Base-by-base conservation (phyloP, 2,329 filamentous ascomycete genomes). In the Coniochaeta pulveracea region DNA sequence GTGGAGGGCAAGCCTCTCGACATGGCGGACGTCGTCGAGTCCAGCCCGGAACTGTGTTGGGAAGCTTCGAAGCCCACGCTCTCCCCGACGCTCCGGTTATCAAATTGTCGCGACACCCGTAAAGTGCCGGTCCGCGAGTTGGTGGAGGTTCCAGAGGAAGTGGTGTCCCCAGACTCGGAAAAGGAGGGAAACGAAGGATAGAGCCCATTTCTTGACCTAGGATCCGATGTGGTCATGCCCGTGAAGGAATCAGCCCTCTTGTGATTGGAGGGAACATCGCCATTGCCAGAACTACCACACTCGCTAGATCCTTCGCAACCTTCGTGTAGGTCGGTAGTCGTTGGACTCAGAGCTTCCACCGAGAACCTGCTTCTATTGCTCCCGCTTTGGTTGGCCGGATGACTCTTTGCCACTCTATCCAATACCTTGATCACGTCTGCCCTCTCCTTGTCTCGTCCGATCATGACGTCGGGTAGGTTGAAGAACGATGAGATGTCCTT, bases 401-500 rank as follows among this genome's bases (percentile, higher is more conserved):
- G 81, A 21, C 69, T 76, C 48, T 66, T 76, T 14, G 82, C 73
- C 31, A 86, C 80, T 29, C 76, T 78, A 41, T 93, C 79, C 32
- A 95, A 84, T 22, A 91, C 70, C 43, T 66, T 70, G 24, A 86
- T 57, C 7, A 95, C 72, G 23, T 72, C 70, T 29, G 77, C 65
- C 26, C 75, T 76, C 51, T 94, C 85, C 40, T 72, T 64, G 19
- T 79, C 66, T 22, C 88, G 74, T 4, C 89, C 89, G 42, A 94
- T 82, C 66, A 93, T 85, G 37, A 69, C 66, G 1, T 76, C 72
- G 0, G 89, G 89, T 14, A 95, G 68, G 43, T 86, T 81, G 57
- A 95, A 95, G 50, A 93, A 91, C 4, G 86, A 93, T 1, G 85
- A 93, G 0, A 94, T 76, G 54, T 96, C 89, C 37, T 78, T 84